Base-by-base conservation (phyloP, 2,329 filamentous ascomycete species). In the Cordyceps cicadae region DNA sequence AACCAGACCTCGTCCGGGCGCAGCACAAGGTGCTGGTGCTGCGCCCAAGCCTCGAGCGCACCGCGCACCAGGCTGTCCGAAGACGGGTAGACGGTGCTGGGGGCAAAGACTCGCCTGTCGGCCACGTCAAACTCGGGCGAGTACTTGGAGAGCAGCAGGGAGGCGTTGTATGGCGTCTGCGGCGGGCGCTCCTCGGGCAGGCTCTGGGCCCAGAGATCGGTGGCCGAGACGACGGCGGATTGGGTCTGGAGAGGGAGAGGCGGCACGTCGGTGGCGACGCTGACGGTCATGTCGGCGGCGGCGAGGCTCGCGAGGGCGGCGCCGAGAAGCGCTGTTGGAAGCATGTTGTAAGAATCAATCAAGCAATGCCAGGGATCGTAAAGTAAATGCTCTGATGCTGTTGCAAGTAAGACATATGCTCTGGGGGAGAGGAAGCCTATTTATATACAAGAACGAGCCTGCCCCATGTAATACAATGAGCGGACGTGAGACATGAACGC, bases 1-100 rank as follows among this genome's bases (percentile, higher is more conserved):
- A 83, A 77, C 81, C 81, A 84, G 34, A 84, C 69, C 57, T 82
- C 80, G 43, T 84, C 80, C 0, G 81, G 80, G 1, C 80, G 75
- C 15, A 83, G 68, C 0, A 74, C 71, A 1, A 84, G 70, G 64
- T 81, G 75, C 61, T 80, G 76, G 60, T 82, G 79, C 54, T 76
- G 67, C 32, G 74, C 77, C 74, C 81, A 82, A 0, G 79, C 79
- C 37, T 77, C 71, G 48, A 81, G 69, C 4, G 75, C 75, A 17
- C 76, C 74, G 19, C 76, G 71, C 21, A 81, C 71, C 63, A 82
- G 74, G 29, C 77, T 76, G 61, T 67, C 70, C 0, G 72, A 74
- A 1, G 70, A 73, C 1, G 71, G 65, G 26, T 66, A 73, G 5
- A 71, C 48, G 17, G 58, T 64, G 21, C 60, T 59, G 11, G 64